phyloP scores from a whole-genome alignment of 1,139 yeast genomes.

The Ogataea hybrid region DNA sequence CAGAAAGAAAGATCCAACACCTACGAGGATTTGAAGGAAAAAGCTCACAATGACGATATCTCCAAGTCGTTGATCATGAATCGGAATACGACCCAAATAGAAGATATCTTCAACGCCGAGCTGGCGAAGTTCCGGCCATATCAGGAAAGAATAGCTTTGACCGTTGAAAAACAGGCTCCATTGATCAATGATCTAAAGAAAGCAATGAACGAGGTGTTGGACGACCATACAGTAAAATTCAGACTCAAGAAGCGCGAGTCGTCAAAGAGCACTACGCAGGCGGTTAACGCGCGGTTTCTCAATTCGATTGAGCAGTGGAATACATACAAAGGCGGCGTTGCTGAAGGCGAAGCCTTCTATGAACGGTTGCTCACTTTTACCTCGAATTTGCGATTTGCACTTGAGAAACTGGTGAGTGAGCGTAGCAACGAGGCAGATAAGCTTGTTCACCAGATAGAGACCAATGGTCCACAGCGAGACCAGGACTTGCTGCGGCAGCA shows the following conservation, averaged over 20 bases:
- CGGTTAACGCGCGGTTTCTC: constrained; percentile 47
- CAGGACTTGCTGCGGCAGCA: constrained; percentile 23
- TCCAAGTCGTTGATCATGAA: constrained; percentile 73
- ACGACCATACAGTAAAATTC: constrained; percentile 41
- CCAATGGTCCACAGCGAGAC: constrained; percentile 19
- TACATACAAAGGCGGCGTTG: constrained; percentile 55
- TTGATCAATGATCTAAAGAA: constrained; percentile 55
- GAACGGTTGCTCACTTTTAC: constrained; percentile 49
- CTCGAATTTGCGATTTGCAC: constrained; percentile 37
- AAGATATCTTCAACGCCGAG: constrained; percentile 67
- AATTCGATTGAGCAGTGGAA: constrained; percentile 52
- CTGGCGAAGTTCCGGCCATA: constrained; percentile 74
- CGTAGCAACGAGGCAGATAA: constrained; percentile 35
- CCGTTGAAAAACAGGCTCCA: constrained; percentile 60
- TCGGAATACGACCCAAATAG: constrained; percentile 50
- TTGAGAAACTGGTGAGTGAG: constrained; percentile 35
- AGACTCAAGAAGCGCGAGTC: constrained; percentile 39
- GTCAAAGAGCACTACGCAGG: constrained; percentile 26
- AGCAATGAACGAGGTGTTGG: constrained; percentile 55
- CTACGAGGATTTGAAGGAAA: constrained; percentile 62
- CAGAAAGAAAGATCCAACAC: constrained; percentile 61
- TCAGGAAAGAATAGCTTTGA: constrained; percentile 63
- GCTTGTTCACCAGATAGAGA: constrained; percentile 20
- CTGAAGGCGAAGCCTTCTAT: constrained; percentile 65
- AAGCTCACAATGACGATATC: constrained; percentile 81